Percentiles rank a stretch among this genome's conserved stretches.
phyloP scores from a whole-genome alignment of 2,329 filamentous ascomycete species.

The Pseudogymnoascus sp. region DNA sequence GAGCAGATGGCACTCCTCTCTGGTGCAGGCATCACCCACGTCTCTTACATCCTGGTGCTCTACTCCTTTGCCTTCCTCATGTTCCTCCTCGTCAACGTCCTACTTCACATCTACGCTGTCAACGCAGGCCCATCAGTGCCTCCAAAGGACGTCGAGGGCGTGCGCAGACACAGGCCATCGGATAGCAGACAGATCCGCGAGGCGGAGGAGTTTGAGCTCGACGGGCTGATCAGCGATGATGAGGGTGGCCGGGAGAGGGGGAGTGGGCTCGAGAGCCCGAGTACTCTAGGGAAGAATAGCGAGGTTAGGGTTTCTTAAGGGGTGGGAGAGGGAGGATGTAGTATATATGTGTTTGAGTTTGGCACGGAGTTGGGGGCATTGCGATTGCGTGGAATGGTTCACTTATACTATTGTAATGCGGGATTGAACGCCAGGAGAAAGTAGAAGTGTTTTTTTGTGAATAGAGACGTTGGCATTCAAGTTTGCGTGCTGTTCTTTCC shows the following conservation, averaged over 20 bases:
- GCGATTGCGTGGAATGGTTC: neutral
- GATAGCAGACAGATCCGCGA: constrained; percentile 58
- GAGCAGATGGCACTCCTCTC: constrained; percentile 82
- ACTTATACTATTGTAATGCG: neutral
- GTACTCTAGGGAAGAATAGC: constrained; percentile 40
- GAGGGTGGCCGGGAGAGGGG: constrained; percentile 47
- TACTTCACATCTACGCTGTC: constrained; percentile 75
- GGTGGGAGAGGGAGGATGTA: neutral
- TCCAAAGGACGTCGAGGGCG: constrained; percentile 24
- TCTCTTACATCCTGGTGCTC: constrained; percentile 85
- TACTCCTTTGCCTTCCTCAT: constrained; percentile 84
- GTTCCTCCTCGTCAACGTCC: constrained; percentile 84
- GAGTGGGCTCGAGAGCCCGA: constrained; percentile 36
- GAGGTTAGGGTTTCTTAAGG: constrained; percentile 18
- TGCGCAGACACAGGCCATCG: constrained; percentile 28
- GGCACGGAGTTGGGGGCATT: neutral
- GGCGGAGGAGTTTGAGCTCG: constrained; percentile 88
- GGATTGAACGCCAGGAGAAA: neutral
- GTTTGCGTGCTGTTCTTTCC: neutral
- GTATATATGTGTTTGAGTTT: neutral
- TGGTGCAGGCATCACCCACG: constrained; percentile 69
- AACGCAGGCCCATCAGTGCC: constrained; percentile 31
- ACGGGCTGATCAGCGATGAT: constrained; percentile 81
- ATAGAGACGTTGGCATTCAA: neutral
- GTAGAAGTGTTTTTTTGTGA: neutral